Evolutionary conservation across 192 early-diverging fungal genomes (phyloP).

Genomic region (Cetraspora pellucida): DNA sequence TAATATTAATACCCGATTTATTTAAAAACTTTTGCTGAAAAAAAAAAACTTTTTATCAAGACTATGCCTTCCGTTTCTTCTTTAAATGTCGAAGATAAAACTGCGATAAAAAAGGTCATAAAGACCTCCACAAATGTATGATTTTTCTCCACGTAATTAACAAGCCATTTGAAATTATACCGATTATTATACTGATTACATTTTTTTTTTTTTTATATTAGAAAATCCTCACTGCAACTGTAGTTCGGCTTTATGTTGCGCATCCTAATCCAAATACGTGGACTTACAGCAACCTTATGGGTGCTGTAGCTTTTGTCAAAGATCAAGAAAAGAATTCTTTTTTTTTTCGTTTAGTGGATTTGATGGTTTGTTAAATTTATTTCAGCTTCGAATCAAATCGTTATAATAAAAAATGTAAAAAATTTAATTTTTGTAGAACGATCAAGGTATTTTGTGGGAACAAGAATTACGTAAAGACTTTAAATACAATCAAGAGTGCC

Average conservation of each 20-base stretch:
- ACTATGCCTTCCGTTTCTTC: constrained; percentile 66
- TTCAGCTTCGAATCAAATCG: neutral
- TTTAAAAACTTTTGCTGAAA: neutral
- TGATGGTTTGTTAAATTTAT: constrained; percentile 44
- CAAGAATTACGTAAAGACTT: constrained; percentile 79
- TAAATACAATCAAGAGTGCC: constrained; percentile 60
- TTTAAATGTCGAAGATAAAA: constrained; percentile 66
- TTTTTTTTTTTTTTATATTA: constrained; percentile 38
- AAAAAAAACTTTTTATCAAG: neutral
- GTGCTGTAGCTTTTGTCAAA: constrained; percentile 68
- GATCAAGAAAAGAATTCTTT: constrained; percentile 66
- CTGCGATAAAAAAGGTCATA: constrained; percentile 62
- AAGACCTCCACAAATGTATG: constrained; percentile 61
- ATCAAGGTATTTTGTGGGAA: constrained; percentile 73
- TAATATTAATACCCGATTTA: no score
- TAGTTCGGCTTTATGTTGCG: constrained; percentile 75
- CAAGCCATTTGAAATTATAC: neutral
- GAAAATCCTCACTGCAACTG: constrained; percentile 79
- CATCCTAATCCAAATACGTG: constrained; percentile 65
- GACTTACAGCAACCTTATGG: constrained; percentile 71
- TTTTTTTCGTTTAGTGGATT: constrained; percentile 72
- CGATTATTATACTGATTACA: neutral
- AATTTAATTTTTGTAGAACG: constrained; percentile 35
- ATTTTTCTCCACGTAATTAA: neutral
- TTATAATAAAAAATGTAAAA: neutral